These are phyloP conservation scores for Blastomyces gilchristii DNA, from an alignment of 2,329 filamentous ascomycete genomes.

Conservation along the genomic window DNA sequence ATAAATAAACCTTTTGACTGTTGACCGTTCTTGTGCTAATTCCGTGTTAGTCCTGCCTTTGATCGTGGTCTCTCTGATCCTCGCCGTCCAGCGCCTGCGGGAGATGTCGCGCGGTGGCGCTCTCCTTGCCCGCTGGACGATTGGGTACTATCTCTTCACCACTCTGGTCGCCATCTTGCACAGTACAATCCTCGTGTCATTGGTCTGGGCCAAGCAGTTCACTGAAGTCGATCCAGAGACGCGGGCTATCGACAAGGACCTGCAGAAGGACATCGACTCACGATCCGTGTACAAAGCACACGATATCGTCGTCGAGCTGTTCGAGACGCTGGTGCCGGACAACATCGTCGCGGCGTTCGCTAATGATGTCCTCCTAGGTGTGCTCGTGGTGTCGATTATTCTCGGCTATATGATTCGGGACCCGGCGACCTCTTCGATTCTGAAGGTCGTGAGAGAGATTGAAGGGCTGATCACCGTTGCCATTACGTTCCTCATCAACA, in stretches of 20 bases:
- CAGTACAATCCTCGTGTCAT: conserved; percentile 38
- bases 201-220: conserved; percentile 43
- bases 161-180: conserved; percentile 42
- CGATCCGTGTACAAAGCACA: conserved; percentile 29
- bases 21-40: not conserved
- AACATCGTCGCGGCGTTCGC: conserved; percentile 42
- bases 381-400: conserved; percentile 40
- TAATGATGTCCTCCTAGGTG: conserved; percentile 38
- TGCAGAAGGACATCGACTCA: conserved; percentile 26
- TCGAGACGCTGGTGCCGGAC: conserved; percentile 41
- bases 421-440: conserved; percentile 28
- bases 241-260: not conserved
- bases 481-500: conserved; percentile 41
- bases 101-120: conserved; percentile 38
- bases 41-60: conserved; percentile 39
- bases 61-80: conserved; percentile 44
- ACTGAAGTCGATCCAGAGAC: conserved; percentile 9
- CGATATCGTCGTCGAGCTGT: conserved; percentile 40
- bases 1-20: not conserved
- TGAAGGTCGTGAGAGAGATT: conserved; percentile 39
- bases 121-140: conserved; percentile 40
- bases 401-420: conserved; percentile 40
- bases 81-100: conserved; percentile 41
- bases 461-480: conserved; percentile 40
- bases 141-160: conserved; percentile 43